Percentiles rank a stretch among this genome's conserved stretches.
These are phyloP conservation scores for Ilyonectria robusta DNA, from an alignment of 2,329 filamentous ascomycete genomes.

Conservation along the genomic window DNA sequence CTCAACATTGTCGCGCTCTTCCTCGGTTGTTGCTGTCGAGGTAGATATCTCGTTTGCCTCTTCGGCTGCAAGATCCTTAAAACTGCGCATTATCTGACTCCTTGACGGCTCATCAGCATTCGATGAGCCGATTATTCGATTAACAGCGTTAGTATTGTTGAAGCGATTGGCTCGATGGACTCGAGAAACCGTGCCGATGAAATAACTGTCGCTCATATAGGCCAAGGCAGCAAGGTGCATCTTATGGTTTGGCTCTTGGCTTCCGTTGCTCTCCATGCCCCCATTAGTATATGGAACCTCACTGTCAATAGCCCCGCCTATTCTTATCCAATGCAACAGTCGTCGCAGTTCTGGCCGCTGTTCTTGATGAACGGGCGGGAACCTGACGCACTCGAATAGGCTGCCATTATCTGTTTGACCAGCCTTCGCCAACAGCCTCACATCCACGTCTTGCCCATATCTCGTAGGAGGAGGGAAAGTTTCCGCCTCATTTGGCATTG, in stretches of 20 bases:
- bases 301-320: no score
- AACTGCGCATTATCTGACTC: neutral
- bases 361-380: neutral
- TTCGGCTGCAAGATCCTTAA: neutral
- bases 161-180: conserved; percentile 8
- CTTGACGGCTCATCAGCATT: neutral
- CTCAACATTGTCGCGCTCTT: conserved; percentile 2
- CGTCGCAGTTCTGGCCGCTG: neutral
- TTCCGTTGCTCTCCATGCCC: neutral
- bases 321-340: neutral
- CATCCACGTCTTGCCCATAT: neutral
- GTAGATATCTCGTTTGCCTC: neutral
- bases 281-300: neutral
- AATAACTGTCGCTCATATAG: conserved; percentile 7
- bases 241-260: neutral
- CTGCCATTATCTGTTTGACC: neutral
- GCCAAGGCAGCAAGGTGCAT: conserved; percentile 1
- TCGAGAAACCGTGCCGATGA: conserved; percentile 1
- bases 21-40: no score
- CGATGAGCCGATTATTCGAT: no score
- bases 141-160: neutral
- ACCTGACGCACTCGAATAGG: neutral
- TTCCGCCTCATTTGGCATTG: neutral
- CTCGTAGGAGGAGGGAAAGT: no score
- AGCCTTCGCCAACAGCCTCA: neutral